phyloP scores from a whole-genome alignment of 2,329 filamentous ascomycete species.

The Macrophomina phaseolina region DNA sequence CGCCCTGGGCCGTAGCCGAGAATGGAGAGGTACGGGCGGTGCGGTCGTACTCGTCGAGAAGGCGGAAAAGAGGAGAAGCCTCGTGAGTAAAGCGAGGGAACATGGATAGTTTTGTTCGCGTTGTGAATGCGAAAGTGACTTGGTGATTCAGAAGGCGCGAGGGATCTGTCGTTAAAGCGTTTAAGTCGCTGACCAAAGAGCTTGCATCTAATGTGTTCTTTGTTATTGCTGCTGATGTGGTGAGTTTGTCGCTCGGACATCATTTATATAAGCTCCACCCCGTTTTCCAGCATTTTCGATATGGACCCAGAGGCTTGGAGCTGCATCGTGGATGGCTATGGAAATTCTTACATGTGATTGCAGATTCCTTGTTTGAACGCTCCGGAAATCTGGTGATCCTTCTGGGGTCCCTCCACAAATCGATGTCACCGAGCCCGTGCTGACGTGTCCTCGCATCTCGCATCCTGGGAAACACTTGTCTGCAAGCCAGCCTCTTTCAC shows the following conservation, averaged over 20 bases:
- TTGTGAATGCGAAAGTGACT: conserved; percentile 33
- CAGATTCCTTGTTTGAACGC: background rate
- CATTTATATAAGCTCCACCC: conserved; percentile 38
- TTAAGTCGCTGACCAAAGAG: conserved; percentile 37
- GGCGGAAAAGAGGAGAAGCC: conserved; percentile 53
- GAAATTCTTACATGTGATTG: conserved; percentile 4
- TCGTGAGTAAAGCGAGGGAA: conserved; percentile 49
- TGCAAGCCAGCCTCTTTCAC: too few species aligned
- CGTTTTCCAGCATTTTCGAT: conserved; percentile 33
- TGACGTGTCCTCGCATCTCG: too few species aligned
- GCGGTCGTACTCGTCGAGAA: conserved; percentile 55
- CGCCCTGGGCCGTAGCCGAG: conserved; percentile 33
- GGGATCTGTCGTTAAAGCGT: conserved; percentile 37
- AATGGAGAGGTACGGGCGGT: conserved; percentile 34
- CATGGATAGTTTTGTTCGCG: conserved; percentile 45
- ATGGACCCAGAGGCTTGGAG: conserved; percentile 8
- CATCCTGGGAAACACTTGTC: too few species aligned
- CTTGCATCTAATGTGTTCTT: conserved; percentile 42
- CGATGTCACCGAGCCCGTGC: too few species aligned
- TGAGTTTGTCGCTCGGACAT: conserved; percentile 27
- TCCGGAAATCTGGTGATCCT: conserved; percentile 15
- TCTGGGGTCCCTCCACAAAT: conserved; percentile 14
- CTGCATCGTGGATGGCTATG: conserved; percentile 7
- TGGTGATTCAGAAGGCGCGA: conserved; percentile 39
- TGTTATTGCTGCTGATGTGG: conserved; percentile 33